A percentile compares a stretch with the other conserved stretches of the same genome.
Conservation (phyloP, 495 filamentous ascomycete species). For the Xylaria intraflava region DNA sequence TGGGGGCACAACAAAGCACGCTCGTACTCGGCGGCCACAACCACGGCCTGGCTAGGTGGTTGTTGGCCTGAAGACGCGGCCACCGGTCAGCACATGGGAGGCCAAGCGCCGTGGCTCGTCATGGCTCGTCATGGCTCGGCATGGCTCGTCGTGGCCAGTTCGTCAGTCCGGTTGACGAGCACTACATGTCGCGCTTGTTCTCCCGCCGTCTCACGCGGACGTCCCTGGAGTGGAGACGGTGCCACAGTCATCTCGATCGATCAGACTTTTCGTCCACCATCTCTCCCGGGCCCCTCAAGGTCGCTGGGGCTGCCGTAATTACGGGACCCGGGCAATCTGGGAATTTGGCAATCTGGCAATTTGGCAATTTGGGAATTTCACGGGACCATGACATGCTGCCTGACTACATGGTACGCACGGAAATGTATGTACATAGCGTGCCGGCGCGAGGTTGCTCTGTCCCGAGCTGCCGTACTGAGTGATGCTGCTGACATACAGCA, state of each 20-base stretch:
- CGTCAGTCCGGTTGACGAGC: not conserved
- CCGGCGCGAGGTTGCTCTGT: not conserved
- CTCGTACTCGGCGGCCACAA: slow-evolving; percentile 8
- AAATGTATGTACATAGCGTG: slow-evolving; percentile 3
- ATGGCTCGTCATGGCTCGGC: too few relatives aligned
- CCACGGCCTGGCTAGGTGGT: slow-evolving; percentile 7
- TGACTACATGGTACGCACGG: not conserved
- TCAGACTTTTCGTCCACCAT: not conserved
- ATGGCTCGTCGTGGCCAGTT: too few relatives aligned
- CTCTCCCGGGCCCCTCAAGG: not conserved
- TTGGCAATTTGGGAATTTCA: not conserved
- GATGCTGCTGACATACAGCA: slow-evolving; percentile 6
- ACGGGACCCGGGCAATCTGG: too few relatives aligned
- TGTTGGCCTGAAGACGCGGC: slow-evolving; percentile 9
- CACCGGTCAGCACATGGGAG: slow-evolving; percentile 9
- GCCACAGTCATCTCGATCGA: not conserved
- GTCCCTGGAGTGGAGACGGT: not conserved
- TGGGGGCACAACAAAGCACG: slow-evolving; percentile 5
- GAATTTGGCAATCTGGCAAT: not conserved
- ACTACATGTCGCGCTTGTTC: not conserved
- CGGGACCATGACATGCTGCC: not conserved
- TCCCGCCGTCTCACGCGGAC: not conserved
- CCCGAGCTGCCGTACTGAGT: slow-evolving; percentile 1
- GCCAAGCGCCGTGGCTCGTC: slow-evolving; percentile 3
- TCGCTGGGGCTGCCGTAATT: not conserved